phyloP scores from a whole-genome alignment of 1,284 basidiomycete species.

The Xanthoconium separans region DNA sequence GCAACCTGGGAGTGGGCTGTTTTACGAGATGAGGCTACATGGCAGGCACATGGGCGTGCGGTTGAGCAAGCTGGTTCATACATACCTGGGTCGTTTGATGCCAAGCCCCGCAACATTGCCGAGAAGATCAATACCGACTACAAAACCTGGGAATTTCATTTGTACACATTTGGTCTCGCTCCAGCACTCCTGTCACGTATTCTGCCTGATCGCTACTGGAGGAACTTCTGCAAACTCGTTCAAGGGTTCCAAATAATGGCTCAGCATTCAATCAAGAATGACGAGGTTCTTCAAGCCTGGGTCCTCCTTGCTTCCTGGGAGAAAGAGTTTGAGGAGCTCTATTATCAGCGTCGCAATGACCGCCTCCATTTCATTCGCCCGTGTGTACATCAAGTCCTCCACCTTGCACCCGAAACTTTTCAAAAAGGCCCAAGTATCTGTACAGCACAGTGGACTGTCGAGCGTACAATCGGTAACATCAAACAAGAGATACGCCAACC shows the following conservation, averaged over 20 bases:
- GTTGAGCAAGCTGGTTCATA: not conserved
- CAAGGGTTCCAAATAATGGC: not conserved
- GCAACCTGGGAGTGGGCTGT: not conserved
- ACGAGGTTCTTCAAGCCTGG: too few relatives aligned
- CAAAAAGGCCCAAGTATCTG: slow-evolving; percentile 9
- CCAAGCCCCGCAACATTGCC: slow-evolving; percentile 1
- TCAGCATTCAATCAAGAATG: too few relatives aligned
- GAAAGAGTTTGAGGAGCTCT: not conserved
- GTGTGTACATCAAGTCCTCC: not conserved
- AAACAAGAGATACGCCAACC: slow-evolving; percentile 7
- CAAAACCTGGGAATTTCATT: slow-evolving; percentile 6
- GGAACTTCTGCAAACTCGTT: slow-evolving; percentile 5
- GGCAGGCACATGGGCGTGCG: not conserved
- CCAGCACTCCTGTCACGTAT: not conserved
- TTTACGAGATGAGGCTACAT: not conserved
- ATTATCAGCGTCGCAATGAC: not conserved
- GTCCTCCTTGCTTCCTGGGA: not conserved
- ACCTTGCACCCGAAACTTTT: not conserved
- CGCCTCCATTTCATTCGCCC: not conserved
- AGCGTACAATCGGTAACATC: slow-evolving; percentile 10
- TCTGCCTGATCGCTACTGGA: slow-evolving; percentile 1
- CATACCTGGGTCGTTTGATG: not conserved
- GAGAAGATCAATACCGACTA: slow-evolving; percentile 3
- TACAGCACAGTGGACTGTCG: slow-evolving; percentile 14
- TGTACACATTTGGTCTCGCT: not conserved